Base-by-base conservation (phyloP, 2,329 filamentous ascomycete species). In the Emergomyces pasteurianus region DNA sequence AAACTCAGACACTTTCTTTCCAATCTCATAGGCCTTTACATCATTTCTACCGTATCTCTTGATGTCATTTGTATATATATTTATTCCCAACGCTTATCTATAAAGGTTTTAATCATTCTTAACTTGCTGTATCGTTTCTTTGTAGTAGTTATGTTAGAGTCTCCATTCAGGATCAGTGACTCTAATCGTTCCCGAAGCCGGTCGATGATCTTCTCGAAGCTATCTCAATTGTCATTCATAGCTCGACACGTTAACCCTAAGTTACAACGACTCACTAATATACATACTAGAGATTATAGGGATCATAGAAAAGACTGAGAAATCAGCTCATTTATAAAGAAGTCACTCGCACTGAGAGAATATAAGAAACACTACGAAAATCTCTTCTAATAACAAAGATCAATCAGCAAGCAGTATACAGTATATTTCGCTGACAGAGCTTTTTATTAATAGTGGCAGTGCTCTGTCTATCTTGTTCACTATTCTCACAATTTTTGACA, bases 101-200 rank as follows among this genome's bases (percentile, higher is more conserved):
- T 43, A 36, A 36, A 4, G 31, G 31, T 3, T 31, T 31, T 31
- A 7, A 36, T 36, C 6, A 36, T 43, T 21, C n/a, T 21, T 6
- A 43, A 10, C n/a, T n/a, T 43, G 1, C n/a, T 21, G 18, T 6
- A 43, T 43, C n/a, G 9, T 21, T 16, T n/a, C 42, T 31, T 31
- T 7, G 7, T 7, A 3, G 31, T 7, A 31, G 31, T 31, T 31
- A 31, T 52, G 26, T n/a, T n/a, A 56, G 53, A 36, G n/a, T 63
- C 64, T 31, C 64, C 64, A 58, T 67, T 66, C 28, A 64, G 43
- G 21, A 67, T 36, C 49, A 73, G 53, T 38, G 63, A 62, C 21
- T 67, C 64, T 43, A 75, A 65, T 21, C 72, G 72, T 67, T 71
- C 67, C 54, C 64, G 68, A 63, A 77, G 68, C 58, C 66, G 69